Conservation (phyloP, 345 rosid species). For the Noccaea bulbosa region DNA sequence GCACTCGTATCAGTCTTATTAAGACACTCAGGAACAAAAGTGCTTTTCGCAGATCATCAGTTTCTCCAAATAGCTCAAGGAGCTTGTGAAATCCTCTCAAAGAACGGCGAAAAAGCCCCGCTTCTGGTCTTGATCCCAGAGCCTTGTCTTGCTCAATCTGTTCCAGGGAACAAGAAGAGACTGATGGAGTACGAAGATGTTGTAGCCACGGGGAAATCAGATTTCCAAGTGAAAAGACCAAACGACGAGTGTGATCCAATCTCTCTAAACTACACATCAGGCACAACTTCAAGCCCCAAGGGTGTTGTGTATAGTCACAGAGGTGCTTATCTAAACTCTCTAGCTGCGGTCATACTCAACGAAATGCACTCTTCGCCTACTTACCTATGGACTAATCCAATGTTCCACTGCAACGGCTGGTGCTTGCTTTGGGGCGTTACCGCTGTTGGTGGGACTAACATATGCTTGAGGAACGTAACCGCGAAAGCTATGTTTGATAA, state of each 20-base stretch:
- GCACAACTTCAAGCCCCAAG: conserved; percentile 86
- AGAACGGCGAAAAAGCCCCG: conserved; percentile 47
- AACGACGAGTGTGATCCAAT: conserved; percentile 76
- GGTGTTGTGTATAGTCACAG: conserved; percentile 91
- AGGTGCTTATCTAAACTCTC: conserved; percentile 80
- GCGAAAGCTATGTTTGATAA: conserved; percentile 61
- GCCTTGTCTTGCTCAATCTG: conserved; percentile 20
- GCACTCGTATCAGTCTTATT: conserved; percentile 62
- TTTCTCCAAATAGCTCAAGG: conserved; percentile 56
- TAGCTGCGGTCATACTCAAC: conserved; percentile 59
- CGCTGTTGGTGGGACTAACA: conserved; percentile 75
- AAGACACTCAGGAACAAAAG: conserved; percentile 62
- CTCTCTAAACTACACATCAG: conserved; percentile 84
- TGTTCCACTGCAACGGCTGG: conserved; percentile 99
- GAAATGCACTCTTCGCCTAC: conserved; percentile 61
- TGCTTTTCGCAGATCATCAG: conserved; percentile 67
- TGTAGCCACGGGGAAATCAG: conserved; percentile 49
- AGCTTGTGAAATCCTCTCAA: conserved; percentile 57
- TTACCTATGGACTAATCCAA: conserved; percentile 84
- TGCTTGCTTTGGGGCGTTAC: conserved; percentile 85
- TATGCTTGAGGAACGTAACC: conserved; percentile 68
- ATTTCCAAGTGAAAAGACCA: conserved; percentile 54
- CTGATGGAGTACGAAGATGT: conserved; percentile 59
- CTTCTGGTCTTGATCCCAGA: conserved; percentile 56
- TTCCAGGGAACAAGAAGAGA: not conserved